phyloP scores from a whole-genome alignment of 208 protist genomes.

The Strigomonas oncopelti region DNA sequence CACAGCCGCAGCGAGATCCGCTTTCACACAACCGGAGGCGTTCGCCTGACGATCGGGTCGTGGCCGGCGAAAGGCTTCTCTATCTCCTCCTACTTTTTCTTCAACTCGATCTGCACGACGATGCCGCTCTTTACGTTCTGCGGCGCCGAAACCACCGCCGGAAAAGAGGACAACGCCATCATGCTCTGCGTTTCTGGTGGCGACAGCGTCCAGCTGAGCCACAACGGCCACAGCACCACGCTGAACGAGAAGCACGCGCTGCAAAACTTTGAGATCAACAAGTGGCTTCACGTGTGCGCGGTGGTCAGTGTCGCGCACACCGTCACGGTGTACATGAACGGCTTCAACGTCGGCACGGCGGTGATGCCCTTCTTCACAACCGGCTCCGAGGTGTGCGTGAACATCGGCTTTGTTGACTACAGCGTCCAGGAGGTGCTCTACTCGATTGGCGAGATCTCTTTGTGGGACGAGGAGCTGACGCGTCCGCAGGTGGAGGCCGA shows the following conservation, averaged over 20 bases:
- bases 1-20: constrained; percentile 61
- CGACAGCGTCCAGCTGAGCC: constrained; percentile 58
- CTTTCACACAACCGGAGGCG: constrained; percentile 66
- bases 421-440: constrained; percentile 42
- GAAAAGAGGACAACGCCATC: constrained; percentile 14
- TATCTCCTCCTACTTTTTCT: constrained; percentile 59
- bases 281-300: constrained; percentile 65
- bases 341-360: constrained; percentile 50
- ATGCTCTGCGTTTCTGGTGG: constrained; percentile 40
- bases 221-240: constrained; percentile 41
- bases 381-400: constrained; percentile 41
- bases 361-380: constrained; percentile 44
- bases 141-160: constrained; percentile 23
- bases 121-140: constrained; percentile 70
- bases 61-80: constrained; percentile 70
- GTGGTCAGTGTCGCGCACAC: constrained; percentile 47
- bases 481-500: constrained; percentile 64
- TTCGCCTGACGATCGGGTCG: constrained; percentile 44
- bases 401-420: constrained; percentile 55
- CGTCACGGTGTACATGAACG: constrained; percentile 68
- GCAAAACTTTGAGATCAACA: constrained; percentile 46
- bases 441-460: constrained; percentile 55
- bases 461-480: constrained; percentile 76
- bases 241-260: constrained; percentile 69
- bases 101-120: constrained; percentile 59